phyloP scores from a whole-genome alignment of 2,329 filamentous ascomycete genomes.

The Colletotrichum tropicicola region DNA sequence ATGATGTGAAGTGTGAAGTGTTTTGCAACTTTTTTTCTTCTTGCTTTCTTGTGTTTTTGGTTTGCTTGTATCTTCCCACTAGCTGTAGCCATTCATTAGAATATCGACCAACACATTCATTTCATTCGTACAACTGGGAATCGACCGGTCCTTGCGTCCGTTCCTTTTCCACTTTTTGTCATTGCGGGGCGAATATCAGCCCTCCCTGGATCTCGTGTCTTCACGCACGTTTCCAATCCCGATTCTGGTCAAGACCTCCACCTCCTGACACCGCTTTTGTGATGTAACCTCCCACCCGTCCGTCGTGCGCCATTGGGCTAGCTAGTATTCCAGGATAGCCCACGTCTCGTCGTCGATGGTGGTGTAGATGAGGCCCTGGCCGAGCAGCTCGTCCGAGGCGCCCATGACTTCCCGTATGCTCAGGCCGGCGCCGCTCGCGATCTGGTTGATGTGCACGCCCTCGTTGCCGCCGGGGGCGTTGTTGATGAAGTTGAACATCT shows the following conservation, averaged over 20 bases:
- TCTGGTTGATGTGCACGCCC: slow-evolving; percentile 82
- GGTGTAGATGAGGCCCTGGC: slow-evolving; percentile 81
- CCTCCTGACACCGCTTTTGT: not conserved
- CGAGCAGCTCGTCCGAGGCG: slow-evolving; percentile 83
- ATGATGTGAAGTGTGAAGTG: not conserved
- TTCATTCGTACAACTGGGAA: slow-evolving; percentile 18
- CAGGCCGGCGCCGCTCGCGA: slow-evolving; percentile 73
- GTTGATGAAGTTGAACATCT: slow-evolving; percentile 76
- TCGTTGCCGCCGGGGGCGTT: slow-evolving; percentile 78
- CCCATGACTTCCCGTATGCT: slow-evolving; percentile 75
- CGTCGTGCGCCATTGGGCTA: not conserved
- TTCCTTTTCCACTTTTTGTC: not conserved
- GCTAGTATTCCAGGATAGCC: slow-evolving; percentile 79
- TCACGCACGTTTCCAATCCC: not conserved
- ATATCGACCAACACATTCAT: slow-evolving; percentile 15
- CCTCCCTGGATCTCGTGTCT: not conserved
- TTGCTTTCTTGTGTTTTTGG: not conserved
- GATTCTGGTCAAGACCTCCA: not conserved
- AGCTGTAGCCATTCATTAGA: slow-evolving; percentile 31
- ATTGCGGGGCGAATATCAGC: not conserved
- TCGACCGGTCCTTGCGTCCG: not conserved
- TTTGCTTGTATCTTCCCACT: slow-evolving; percentile 24
- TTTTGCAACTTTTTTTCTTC: not conserved
- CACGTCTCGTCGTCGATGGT: slow-evolving; percentile 95
- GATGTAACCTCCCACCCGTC: not conserved